phyloP scores from a whole-genome alignment of 1,284 basidiomycete species.

The Xerocomus amazonicus region DNA sequence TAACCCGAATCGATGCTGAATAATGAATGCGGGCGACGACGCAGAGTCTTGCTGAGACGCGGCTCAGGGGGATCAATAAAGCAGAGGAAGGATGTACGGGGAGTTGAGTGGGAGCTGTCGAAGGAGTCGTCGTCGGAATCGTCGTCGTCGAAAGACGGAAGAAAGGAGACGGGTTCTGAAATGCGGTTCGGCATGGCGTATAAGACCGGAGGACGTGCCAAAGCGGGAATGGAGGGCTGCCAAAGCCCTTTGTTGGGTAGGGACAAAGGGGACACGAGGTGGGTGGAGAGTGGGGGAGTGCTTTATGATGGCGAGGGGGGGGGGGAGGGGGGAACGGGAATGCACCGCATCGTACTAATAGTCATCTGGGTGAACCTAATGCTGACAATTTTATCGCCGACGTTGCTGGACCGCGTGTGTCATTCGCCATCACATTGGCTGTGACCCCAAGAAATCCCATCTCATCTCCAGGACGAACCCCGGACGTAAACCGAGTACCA shows the following conservation, averaged over 20 bases:
- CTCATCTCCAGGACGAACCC: background rate
- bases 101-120: slow-evolving; percentile 20
- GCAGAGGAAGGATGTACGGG: slow-evolving; percentile 21
- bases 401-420: slow-evolving; percentile 7
- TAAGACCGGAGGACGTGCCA: slow-evolving; percentile 18
- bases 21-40: slow-evolving; percentile 19
- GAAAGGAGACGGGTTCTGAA: slow-evolving; percentile 12
- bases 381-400: slow-evolving; percentile 15
- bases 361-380: slow-evolving; percentile 10
- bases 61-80: slow-evolving; percentile 4
- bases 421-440: slow-evolving; percentile 11
- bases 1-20: slow-evolving; percentile 31
- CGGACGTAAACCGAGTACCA: background rate
- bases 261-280: slow-evolving; percentile 24
- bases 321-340: slow-evolving; percentile 5
- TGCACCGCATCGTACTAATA: slow-evolving; percentile 23
- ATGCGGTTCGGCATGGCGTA: slow-evolving; percentile 18
- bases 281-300: slow-evolving; percentile 1
- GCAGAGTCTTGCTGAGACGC: slow-evolving; percentile 2
- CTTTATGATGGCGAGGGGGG: slow-evolving; percentile 1
- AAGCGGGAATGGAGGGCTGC: slow-evolving; percentile 21
- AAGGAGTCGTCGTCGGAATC: slow-evolving; percentile 16
- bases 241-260: slow-evolving; percentile 20
- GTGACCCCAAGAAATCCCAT: slow-evolving; percentile 8
- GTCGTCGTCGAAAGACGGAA: slow-evolving; percentile 13